Evolutionary conservation across 2,329 filamentous ascomycete species (phyloP).

Genomic region (Rugonectria rugulosa): DNA sequence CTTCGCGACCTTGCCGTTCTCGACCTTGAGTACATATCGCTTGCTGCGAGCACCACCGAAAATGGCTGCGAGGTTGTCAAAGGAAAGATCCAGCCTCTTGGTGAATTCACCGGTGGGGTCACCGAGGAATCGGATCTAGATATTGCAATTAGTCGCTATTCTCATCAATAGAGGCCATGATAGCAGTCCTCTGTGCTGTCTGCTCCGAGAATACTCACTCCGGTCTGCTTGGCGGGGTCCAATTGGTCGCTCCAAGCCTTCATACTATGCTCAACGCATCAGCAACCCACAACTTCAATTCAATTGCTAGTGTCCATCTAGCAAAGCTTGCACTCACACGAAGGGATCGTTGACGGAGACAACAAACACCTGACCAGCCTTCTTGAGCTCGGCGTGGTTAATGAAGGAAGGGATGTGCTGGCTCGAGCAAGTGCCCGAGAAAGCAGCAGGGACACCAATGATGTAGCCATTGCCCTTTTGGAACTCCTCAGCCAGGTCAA

Average conservation of each 20-base stretch:
- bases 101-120: slow-evolving; percentile 84
- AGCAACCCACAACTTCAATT: neutral
- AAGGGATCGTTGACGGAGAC: slow-evolving; percentile 95
- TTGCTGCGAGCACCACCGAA: slow-evolving; percentile 87
- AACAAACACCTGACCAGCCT: slow-evolving; percentile 86
- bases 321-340: slow-evolving; percentile 67
- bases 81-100: slow-evolving; percentile 81
- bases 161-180: neutral
- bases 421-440: slow-evolving; percentile 65
- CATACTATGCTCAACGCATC: slow-evolving; percentile 64
- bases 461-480: slow-evolving; percentile 77
- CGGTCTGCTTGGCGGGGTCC: slow-evolving; percentile 76
- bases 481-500: slow-evolving; percentile 84
- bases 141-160: slow-evolving; percentile 8
- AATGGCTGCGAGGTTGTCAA: slow-evolving; percentile 72
- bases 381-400: slow-evolving; percentile 77
- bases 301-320: neutral
- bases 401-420: slow-evolving; percentile 88
- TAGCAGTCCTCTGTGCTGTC: neutral
- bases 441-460: slow-evolving; percentile 84
- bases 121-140: slow-evolving; percentile 87
- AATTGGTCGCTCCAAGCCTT: slow-evolving; percentile 86
- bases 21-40: slow-evolving; percentile 83
- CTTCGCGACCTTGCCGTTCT: slow-evolving; percentile 85
- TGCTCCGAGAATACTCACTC: slow-evolving; percentile 71